Percentiles rank a stretch among this genome's conserved stretches.
phyloP scores from a whole-genome alignment of 2,329 filamentous ascomycete species.

The Phialemoniopsis sp. region DNA sequence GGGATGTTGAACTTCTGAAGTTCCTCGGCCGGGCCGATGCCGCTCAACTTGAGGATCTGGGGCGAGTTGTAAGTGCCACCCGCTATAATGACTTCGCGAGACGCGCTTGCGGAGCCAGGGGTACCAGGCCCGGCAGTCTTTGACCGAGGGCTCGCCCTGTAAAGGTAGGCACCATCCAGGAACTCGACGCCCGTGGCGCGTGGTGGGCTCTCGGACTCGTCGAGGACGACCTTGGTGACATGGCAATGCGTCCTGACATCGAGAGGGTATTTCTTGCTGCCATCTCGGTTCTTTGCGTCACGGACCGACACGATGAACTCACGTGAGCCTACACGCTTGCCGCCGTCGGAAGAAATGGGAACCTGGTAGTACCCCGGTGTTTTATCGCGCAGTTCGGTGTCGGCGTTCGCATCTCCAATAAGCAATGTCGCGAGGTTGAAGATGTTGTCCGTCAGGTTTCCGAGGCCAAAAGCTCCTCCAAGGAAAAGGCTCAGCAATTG shows the following conservation, averaged over 20 bases:
- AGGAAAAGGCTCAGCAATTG: conserved; percentile 48
- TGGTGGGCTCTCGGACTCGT: conserved; percentile 8
- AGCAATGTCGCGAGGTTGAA: conserved; percentile 6
- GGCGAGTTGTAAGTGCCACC: conserved; percentile 50
- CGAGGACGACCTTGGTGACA: conserved; percentile 23
- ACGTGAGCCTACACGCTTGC: conserved; percentile 47
- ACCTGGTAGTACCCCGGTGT: conserved; percentile 15
- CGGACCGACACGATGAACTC: conserved; percentile 41
- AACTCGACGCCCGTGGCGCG: conserved; percentile 26
- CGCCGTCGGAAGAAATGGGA: conserved; percentile 6
- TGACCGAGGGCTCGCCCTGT: conserved; percentile 23
- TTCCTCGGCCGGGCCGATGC: conserved; percentile 36
- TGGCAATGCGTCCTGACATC: conserved; percentile 23
- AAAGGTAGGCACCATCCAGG: conserved; percentile 24
- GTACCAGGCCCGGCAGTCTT: background rate
- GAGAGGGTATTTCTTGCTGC: conserved; percentile 31
- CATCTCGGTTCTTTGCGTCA: conserved; percentile 22
- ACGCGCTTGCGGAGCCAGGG: conserved; percentile 28
- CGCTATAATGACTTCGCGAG: conserved; percentile 43
- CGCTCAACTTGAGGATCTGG: conserved; percentile 48
- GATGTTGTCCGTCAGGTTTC: conserved; percentile 9
- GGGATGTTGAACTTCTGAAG: conserved; percentile 31
- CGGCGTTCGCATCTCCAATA: conserved; percentile 46
- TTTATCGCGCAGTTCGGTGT: conserved; percentile 22
- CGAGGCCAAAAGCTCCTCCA: conserved; percentile 41